Conservation (phyloP, 768 basidiomycete species). For the Pisolithus orientalis region DNA sequence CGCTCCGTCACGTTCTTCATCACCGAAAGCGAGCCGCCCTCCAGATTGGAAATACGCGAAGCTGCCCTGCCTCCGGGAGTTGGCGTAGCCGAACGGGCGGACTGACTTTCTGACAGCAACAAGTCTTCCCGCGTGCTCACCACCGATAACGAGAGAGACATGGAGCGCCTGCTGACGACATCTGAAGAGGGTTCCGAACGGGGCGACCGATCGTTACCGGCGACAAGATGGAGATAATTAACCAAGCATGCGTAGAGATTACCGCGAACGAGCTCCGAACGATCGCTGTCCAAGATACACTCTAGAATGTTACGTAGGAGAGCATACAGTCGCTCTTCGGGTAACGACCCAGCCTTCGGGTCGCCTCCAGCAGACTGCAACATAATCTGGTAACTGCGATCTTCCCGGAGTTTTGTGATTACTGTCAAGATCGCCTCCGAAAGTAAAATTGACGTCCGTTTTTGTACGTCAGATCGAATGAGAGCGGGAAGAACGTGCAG, state of each 20-base stretch:
- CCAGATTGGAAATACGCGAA: constrained; percentile 35
- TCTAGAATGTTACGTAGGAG: constrained; percentile 72
- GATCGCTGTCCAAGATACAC: constrained; percentile 68
- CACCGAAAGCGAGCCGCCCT: constrained; percentile 56
- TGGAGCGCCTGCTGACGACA: constrained; percentile 18
- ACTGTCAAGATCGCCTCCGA: constrained; percentile 77
- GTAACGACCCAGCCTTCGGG: constrained; percentile 60
- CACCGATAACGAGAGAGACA: constrained; percentile 30
- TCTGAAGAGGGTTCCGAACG: constrained; percentile 13
- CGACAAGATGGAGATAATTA: constrained; percentile 78
- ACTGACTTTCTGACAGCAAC: constrained; percentile 32
- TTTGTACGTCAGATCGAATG: constrained; percentile 56
- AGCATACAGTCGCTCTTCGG: constrained; percentile 70
- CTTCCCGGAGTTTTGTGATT: constrained; percentile 86
- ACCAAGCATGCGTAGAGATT: constrained; percentile 91
- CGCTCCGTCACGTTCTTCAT: constrained; percentile 68
- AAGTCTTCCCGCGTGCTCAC: constrained; percentile 35
- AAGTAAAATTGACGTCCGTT: constrained; percentile 72
- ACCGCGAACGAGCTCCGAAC: constrained; percentile 81
- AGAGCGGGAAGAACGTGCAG: constrained; percentile 78
- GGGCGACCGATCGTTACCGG: constrained; percentile 12
- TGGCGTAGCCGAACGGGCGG: constrained; percentile 16
- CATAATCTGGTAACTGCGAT: constrained; percentile 62
- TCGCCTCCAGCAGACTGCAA: constrained; percentile 62
- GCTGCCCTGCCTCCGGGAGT: constrained; percentile 6